Evolutionary conservation across 2,329 filamentous ascomycete species (phyloP).

Genomic region (Cryoendolithus antarcticus): DNA sequence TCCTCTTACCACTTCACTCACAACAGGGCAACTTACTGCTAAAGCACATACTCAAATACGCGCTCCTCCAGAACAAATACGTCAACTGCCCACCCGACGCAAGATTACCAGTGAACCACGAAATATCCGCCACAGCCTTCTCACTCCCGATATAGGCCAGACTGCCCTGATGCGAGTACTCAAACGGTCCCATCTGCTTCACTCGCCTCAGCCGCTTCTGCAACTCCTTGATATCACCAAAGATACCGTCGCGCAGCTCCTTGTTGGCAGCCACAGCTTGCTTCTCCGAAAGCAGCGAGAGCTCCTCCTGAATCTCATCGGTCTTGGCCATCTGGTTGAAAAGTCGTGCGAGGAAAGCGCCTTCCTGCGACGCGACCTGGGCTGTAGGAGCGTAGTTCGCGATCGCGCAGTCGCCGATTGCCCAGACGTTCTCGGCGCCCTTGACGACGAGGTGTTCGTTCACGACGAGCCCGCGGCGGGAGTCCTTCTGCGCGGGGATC

Average conservation of each 20-base stretch:
- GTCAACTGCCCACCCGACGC: conserved; percentile 80
- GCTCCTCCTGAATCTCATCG: conserved; percentile 63
- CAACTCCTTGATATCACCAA: conserved; percentile 69
- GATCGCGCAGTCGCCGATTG: conserved; percentile 90
- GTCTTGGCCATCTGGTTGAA: conserved; percentile 99
- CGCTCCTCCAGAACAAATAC: conserved; percentile 96
- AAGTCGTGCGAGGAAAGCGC: conserved; percentile 81
- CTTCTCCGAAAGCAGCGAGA: conserved; percentile 52
- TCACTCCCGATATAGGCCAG: conserved; percentile 97
- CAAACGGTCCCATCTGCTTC: conserved; percentile 93
- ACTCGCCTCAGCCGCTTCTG: conserved; percentile 79
- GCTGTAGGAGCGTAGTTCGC: conserved; percentile 96
- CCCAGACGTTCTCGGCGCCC: conserved; percentile 94
- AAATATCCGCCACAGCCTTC: conserved; percentile 93
- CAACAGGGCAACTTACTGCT: conserved; percentile 62
- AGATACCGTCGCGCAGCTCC: conserved; percentile 41
- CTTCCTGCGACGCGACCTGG: conserved; percentile 92
- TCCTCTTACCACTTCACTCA: neutral
- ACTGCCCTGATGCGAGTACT: conserved; percentile 95
- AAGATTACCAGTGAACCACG: conserved; percentile 94
- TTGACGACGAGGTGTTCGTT: conserved; percentile 99
- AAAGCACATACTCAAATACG: conserved; percentile 99
- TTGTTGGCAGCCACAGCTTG: conserved; percentile 56
- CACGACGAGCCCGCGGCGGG: conserved; percentile 83
- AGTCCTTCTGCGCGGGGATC: conserved; percentile 90